These are phyloP conservation scores for Acanthamoeba triangularis DNA, from an alignment of 208 protist species.

Conservation along the genomic window DNA sequence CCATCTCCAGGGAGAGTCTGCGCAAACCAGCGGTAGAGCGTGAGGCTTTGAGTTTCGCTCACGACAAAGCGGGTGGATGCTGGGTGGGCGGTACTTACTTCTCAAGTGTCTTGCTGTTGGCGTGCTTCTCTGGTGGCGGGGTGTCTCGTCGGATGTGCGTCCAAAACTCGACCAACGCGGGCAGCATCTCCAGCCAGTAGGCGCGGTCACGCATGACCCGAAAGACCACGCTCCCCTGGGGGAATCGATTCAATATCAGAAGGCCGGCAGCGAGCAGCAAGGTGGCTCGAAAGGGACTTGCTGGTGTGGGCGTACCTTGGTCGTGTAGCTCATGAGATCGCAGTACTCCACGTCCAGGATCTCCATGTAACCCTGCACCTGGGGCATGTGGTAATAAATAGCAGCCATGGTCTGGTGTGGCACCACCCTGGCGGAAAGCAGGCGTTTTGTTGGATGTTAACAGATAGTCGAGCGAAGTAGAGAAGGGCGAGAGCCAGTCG, in stretches of 20 bases:
- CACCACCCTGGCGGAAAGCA: constrained; percentile 1
- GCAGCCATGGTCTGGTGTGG: constrained; percentile 56
- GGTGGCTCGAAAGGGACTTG: neutral
- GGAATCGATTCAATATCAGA: neutral
- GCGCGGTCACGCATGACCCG: constrained; percentile 21
- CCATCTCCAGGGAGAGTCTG: constrained; percentile 33
- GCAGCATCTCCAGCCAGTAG: constrained; percentile 52
- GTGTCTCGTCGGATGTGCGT: constrained; percentile 29
- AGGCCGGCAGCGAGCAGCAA: neutral
- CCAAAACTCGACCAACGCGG: constrained; percentile 54
- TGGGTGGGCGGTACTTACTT: neutral
- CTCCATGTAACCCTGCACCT: constrained; percentile 72
- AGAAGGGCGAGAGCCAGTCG: too few species aligned
- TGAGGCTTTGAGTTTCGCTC: neutral
- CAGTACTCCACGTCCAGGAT: constrained; percentile 61
- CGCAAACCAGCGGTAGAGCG: neutral
- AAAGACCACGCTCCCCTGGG: constrained; percentile 51
- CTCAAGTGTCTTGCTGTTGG: constrained; percentile 1
- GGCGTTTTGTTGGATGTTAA: too few species aligned
- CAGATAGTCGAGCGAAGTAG: neutral
- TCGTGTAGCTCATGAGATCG: constrained; percentile 58
- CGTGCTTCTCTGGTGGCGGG: constrained; percentile 21
- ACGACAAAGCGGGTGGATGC: neutral
- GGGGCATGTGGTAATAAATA: constrained; percentile 58
- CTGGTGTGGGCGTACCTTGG: neutral